Evolutionary conservation across 2,329 filamentous ascomycete genomes (phyloP).

Genomic region (Curvularia verruculosa): DNA sequence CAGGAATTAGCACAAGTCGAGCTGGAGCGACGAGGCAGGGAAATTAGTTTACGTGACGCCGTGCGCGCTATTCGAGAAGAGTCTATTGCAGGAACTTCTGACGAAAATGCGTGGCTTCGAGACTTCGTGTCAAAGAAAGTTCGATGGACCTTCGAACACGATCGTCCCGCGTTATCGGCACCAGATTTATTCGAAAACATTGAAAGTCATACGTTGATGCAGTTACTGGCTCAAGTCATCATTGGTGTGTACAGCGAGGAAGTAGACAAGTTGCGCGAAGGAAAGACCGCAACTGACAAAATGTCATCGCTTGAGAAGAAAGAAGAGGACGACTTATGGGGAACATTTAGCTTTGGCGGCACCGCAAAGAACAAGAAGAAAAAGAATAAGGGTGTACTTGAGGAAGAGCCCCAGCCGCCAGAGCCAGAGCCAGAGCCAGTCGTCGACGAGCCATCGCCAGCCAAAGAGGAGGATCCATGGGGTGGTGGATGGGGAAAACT

Average conservation of each 20-base stretch:
- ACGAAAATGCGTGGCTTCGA: constrained; percentile 3
- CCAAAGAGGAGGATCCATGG: background rate
- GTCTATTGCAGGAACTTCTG: background rate
- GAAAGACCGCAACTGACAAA: background rate
- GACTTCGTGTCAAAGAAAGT: constrained; percentile 1
- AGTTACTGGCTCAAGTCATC: background rate
- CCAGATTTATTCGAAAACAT: constrained; percentile 8
- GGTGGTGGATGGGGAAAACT: background rate
- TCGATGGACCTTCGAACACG: constrained; percentile 5
- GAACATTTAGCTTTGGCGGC: background rate
- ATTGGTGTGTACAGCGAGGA: constrained; percentile 3
- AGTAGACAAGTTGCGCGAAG: background rate
- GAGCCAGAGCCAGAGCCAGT: background rate
- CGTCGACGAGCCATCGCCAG: background rate
- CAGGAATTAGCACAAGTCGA: constrained; percentile 4
- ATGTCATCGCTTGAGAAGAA: background rate
- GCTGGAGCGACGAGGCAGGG: constrained; percentile 5
- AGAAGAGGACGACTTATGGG: background rate
- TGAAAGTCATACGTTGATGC: constrained; percentile 3
- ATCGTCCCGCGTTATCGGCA: background rate
- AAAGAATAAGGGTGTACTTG: constrained; percentile 41
- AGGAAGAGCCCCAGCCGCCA: constrained; percentile 27
- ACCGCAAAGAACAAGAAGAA: constrained; percentile 43
- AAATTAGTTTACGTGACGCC: background rate
- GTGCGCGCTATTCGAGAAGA: constrained; percentile 7